Evolutionary conservation across 1,284 basidiomycete species (phyloP).

Genomic region (Ceratorhiza oryzae-sativae): DNA sequence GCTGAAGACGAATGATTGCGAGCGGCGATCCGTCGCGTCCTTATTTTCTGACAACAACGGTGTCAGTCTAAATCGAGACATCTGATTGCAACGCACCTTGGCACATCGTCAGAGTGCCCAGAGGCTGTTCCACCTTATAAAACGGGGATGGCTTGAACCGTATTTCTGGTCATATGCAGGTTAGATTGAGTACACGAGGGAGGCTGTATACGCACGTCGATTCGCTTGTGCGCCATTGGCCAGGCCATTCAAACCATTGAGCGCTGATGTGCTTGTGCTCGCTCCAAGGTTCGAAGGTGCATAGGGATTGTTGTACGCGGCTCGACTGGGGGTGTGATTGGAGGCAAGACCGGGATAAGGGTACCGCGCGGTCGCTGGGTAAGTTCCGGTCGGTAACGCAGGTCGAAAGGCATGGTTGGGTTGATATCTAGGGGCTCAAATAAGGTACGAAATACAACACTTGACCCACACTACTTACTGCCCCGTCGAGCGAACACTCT

Average conservation of each 20-base stretch:
- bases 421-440: conserved; percentile 11
- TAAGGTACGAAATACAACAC: not conserved
- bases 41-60: conserved; percentile 64
- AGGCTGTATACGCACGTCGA: conserved; percentile 13
- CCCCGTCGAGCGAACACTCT: conserved; percentile 17
- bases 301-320: conserved; percentile 29
- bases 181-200: not conserved
- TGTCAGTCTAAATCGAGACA: not conserved
- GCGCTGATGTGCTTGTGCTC: conserved; percentile 9
- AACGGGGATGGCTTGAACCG: conserved; percentile 84
- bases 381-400: conserved; percentile 31
- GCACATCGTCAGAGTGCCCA: conserved; percentile 71
- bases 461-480: conserved; percentile 17
- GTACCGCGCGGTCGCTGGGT: conserved; percentile 15
- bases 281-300: conserved; percentile 29
- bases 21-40: conserved; percentile 74
- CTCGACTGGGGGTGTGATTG: conserved; percentile 5
- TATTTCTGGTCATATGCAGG: conserved; percentile 58
- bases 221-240: conserved; percentile 1
- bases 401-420: conserved; percentile 15
- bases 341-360: conserved; percentile 30
- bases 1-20: conserved; percentile 65
- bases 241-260: not conserved
- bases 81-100: conserved; percentile 60
- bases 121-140: conserved; percentile 68